Percentiles rank a stretch among this genome's conserved stretches.
Evolutionary conservation across 192 early-diverging fungal species (phyloP).

Genomic region (Diversispora eburnea): DNA sequence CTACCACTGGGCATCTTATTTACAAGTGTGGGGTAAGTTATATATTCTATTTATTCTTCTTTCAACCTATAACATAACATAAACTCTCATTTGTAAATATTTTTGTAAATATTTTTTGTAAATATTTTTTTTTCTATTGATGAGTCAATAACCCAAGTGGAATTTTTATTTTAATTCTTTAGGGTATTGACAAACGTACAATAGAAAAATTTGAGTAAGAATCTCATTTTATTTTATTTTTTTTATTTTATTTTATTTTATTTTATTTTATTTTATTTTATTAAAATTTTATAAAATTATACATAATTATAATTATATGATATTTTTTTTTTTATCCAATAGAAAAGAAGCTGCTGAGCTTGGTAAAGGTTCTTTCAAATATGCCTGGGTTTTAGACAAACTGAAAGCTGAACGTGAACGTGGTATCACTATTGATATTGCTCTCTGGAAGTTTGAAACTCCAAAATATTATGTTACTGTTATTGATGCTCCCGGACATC

Average conservation of each 20-base stretch:
- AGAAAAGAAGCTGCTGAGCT: slow-evolving; percentile 95
- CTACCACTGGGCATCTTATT: slow-evolving; percentile 99
- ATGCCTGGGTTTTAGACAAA: slow-evolving; percentile 99
- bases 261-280: neutral
- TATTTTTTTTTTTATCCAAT: neutral
- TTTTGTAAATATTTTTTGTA: neutral
- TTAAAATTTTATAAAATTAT: neutral
- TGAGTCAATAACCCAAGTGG: neutral
- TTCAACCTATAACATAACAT: neutral
- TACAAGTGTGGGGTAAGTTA: slow-evolving; percentile 92
- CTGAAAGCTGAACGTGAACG: slow-evolving; percentile 99
- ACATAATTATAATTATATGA: too few relatives aligned
- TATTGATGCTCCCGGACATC: slow-evolving; percentile 99
- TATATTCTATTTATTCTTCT: neutral
- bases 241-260: too few relatives aligned
- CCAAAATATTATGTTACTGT: slow-evolving; percentile 96
- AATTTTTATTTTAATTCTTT: neutral
- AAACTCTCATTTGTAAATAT: neutral
- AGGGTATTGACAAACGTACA: slow-evolving; percentile 90
- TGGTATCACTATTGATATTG: slow-evolving; percentile 99
- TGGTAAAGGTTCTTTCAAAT: slow-evolving; percentile 99
- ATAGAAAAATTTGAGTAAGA: slow-evolving; percentile 82
- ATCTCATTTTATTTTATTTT: neutral
- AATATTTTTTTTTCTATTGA: neutral
- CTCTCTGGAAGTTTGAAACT: slow-evolving; percentile 96